Base-by-base conservation (phyloP, 306 rosid species). In the Casuarina equisetifolia region DNA sequence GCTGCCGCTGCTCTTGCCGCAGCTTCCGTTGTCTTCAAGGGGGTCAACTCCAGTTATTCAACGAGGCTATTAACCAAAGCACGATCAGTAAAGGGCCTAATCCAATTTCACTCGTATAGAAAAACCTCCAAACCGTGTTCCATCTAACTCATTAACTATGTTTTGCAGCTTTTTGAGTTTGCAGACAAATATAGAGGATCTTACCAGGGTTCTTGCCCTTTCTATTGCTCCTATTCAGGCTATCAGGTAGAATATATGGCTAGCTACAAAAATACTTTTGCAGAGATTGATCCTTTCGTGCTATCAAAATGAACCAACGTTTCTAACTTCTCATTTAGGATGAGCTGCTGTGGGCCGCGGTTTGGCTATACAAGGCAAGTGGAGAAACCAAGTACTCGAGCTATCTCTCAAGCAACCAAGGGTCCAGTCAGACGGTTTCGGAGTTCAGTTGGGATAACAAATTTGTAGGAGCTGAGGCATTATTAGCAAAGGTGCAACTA, bases 381-480 rank as follows among this genome's bases (percentile, higher is more conserved):
- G 86, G 88, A 78, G 88, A 85, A 50, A 82, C 53, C 73, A 84
- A 82, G 73, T 90, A 88, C 76, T 83, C 92, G 83, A 81, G 63
- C 40, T 94, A 92, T 87, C 78, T 67, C 75, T 55, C 20, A 73
- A 50, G 69, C 70, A 92, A 90, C 82, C 90, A 89, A 87, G 90
- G 90, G 52, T 90, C 90, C 97, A 92, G 97, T 72, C 96, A 89
- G 15, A 79, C 74, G 0, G 84, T 74, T 9, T 55, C 89, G 46
- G 97, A 92, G 84, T 92, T 92, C 82, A 92, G 97, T 78, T 94
- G 98, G 98, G 97, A 94, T 75, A 89, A 85, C 90, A 94, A 94
- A 78, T 86, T 90, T 79, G 89, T 79, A 61, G 98, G 98, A 82
- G 97, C 91, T 82, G 95, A 94, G 46, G 83, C 86, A 36, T 76